A percentile compares a stretch with the other conserved stretches of the same genome.
phyloP scores from a whole-genome alignment of 2,329 filamentous ascomycete species.

The Penicillium sp. region DNA sequence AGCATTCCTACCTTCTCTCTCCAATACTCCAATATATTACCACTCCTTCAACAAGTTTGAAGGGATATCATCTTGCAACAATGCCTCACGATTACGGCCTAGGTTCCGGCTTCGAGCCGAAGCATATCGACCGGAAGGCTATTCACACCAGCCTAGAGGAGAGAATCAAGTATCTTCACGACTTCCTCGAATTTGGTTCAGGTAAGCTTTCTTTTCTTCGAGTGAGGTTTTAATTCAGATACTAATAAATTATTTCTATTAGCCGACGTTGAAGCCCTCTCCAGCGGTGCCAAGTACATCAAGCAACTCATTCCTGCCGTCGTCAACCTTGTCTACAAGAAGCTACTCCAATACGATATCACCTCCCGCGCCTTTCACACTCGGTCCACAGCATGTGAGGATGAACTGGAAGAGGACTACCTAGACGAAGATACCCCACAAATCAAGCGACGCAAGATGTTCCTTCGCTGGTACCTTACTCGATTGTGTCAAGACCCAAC shows the following conservation, averaged over 20 bases:
- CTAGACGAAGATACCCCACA: slow-evolving; percentile 72
- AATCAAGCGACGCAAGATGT: slow-evolving; percentile 78
- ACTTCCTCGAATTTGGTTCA: slow-evolving; percentile 74
- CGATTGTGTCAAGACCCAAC: slow-evolving; percentile 76
- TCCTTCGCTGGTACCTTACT: slow-evolving; percentile 73
- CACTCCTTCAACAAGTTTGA: background rate
- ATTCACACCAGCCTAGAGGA: slow-evolving; percentile 73
- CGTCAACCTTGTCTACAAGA: slow-evolving; percentile 83
- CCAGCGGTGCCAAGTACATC: slow-evolving; percentile 73
- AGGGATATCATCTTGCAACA: background rate
- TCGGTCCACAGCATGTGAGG: slow-evolving; percentile 65
- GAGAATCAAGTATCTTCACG: slow-evolving; percentile 72
- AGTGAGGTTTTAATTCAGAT: background rate
- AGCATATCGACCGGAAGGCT: slow-evolving; percentile 71
- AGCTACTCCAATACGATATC: slow-evolving; percentile 79
- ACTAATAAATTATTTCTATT: background rate
- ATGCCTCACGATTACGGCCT: slow-evolving; percentile 23
- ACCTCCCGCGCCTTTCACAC: slow-evolving; percentile 76
- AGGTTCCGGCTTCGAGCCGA: slow-evolving; percentile 22
- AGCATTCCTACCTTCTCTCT: background rate
- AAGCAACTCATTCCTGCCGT: slow-evolving; percentile 80
- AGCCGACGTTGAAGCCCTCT: slow-evolving; percentile 75
- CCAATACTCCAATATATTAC: too few relatives aligned
- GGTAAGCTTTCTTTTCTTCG: slow-evolving; percentile 53
- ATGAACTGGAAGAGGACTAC: slow-evolving; percentile 63